Evolutionary conservation across 306 rosid genomes (phyloP), one percentile per base, ranked within the genome.

Genomic region (Bauhinia variegata): DNA sequence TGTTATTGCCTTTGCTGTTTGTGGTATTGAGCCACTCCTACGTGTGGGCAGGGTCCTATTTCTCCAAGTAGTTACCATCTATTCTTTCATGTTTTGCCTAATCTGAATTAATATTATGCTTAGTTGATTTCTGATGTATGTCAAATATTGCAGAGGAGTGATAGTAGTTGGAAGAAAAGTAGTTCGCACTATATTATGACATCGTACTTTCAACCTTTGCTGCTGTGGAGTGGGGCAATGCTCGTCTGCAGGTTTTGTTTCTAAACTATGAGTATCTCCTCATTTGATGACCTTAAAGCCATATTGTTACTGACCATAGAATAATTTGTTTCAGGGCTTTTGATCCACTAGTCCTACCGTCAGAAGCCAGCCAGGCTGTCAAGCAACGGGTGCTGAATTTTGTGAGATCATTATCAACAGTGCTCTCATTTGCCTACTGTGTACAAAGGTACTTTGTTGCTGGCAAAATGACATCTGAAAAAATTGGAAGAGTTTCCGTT

Each of bases 91-190:
- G 11, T 30, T 16, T 61, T 58, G 9, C 41, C 70, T 78, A 77
- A 71, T 67, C 30, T 61, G 69, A 67, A 47, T 53, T 41, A 68
- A 53, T 74, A 38, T 49, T 64, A 32, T 72, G 23, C 18, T 23
- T n/a, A 7, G 44, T 34, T 78, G 28, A 80, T 50, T 59, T 56
- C 65, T 78, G 60, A 66, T 71, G 54, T 12, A 13, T 46, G 73
- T 16, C 15, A 51, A 70, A 31, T 68, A 50, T 51, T 63, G 78
- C 92, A 93, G 99, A 82, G 85, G 56, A 71, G 76, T 34, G 99
- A 90, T 67, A 84, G 75, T 71, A 88, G 78, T 64, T 90, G 99
- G 99, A 90, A 80, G 76, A 88, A 86, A 81, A 93, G 99, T 82
- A 82, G 77, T 51, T 81, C 92, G 0, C 67, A 58, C 70, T 73